phyloP scores from a whole-genome alignment of 345 rosid genomes.

The Corchorus olitorius region DNA sequence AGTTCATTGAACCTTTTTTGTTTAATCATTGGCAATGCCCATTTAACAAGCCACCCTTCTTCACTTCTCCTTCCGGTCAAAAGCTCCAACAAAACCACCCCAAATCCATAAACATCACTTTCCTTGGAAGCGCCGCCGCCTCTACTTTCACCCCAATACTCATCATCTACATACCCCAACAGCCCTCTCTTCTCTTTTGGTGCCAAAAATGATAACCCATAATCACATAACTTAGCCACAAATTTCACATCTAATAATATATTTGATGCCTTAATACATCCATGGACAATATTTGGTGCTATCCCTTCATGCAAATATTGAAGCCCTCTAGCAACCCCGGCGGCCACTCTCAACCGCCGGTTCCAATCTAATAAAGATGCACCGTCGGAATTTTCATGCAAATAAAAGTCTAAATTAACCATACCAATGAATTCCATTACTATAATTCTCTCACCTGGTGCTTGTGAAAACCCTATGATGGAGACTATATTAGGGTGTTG shows the following conservation, averaged over 20 bases:
- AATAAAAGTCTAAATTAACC: constrained; percentile 48
- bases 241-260: constrained; percentile 53
- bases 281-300: constrained; percentile 64
- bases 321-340: constrained; percentile 73
- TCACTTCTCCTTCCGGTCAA: constrained; percentile 74
- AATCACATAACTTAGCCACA: constrained; percentile 58
- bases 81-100: constrained; percentile 78
- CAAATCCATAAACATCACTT: constrained; percentile 79
- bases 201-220: constrained; percentile 66
- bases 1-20: constrained; percentile 55
- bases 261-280: constrained; percentile 67
- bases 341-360: constrained; percentile 58
- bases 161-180: constrained; percentile 61
- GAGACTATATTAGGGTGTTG: constrained; percentile 68
- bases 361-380: constrained; percentile 61
- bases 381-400: constrained; percentile 54
- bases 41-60: constrained; percentile 62
- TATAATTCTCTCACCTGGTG: constrained; percentile 85
- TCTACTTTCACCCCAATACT: constrained; percentile 42
- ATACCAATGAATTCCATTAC: constrained; percentile 55
- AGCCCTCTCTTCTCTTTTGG: constrained; percentile 56
- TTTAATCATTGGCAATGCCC: constrained; percentile 85
- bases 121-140: constrained; percentile 54
- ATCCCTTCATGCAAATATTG: constrained; percentile 60
- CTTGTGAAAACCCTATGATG: constrained; percentile 69